Base-by-base conservation (phyloP, 73 alveolate genomes). In the Paramecium sexaurelia region DNA sequence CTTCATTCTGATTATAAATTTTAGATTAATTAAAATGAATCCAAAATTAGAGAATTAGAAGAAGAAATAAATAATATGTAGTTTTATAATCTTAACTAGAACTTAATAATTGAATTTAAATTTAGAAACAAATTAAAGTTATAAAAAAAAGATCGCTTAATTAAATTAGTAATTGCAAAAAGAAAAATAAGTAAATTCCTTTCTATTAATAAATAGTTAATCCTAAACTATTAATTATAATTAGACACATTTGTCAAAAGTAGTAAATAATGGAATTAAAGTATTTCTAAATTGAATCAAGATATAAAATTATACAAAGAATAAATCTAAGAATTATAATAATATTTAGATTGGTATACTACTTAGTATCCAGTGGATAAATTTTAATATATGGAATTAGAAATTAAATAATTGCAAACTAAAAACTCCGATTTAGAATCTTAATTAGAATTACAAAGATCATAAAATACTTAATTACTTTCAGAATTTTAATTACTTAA, bases 331-430 rank as follows among this genome's bases (percentile, higher is more conserved):
- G 83, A 61, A 26, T 61, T 61, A 29, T 32, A 61, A 61, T 5
- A 61, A 61, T 61, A 61, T 61, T 61, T 61, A 29, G 83, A 61
- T 61, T 61, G 83, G 83, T 61, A 61, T 61, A 61, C 83, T 61
- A 61, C 47, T 22, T 6, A 10, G 26, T 61, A 61, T 61, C 83
- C 83, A 3, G 83, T 61, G 2, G 47, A 61, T 61, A 61, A 32
- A 61, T 61, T 61, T 29, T 6, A 61, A 61, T 26, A 3, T 2
- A 61, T 61, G 83, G 83, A 61, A 61, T 29, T 29, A 5, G 39
- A 61, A 26, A 61, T 61, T 5, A 61, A 61, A 61, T 61, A 61
- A 61, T 61, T 29, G 11, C 11, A 61, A 24, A 61, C 22, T 26
- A 61, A 61, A 24, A 61, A 61, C n/a, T 3, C 20, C 26, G 83